These are phyloP conservation scores for Coffea eugenioides DNA, from an alignment of 257 asterid genomes.

Conservation along the genomic window DNA sequence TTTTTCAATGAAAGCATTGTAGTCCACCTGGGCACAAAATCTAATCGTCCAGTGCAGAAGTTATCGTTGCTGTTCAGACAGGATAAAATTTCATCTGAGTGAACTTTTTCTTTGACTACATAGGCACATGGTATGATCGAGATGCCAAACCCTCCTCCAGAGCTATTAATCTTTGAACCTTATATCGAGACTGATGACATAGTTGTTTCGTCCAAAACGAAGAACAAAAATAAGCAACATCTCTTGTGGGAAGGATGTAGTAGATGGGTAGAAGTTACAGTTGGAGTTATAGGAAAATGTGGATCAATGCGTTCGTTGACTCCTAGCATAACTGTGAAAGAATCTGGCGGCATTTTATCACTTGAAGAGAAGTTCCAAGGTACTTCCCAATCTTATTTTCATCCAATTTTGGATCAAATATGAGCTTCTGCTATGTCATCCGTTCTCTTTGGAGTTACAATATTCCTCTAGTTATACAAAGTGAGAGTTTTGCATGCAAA, in stretches of 20 bases:
- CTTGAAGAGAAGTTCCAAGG: conserved; percentile 95
- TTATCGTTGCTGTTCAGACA: too few species aligned
- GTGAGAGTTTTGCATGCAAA: neutral
- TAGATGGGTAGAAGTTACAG: conserved; percentile 93
- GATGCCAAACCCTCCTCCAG: conserved; percentile 86
- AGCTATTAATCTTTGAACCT: conserved; percentile 77
- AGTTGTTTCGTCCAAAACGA: conserved; percentile 46
- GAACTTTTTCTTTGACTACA: neutral
- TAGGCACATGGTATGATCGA: conserved; percentile 82
- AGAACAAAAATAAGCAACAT: conserved; percentile 41
- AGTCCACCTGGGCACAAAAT: too few species aligned
- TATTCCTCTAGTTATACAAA: neutral
- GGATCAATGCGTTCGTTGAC: conserved; percentile 79
- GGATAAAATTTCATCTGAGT: too few species aligned
- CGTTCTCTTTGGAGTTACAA: neutral
- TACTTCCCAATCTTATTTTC: conserved; percentile 18
- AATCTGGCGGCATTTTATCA: conserved; percentile 79
- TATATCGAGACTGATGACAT: conserved; percentile 83
- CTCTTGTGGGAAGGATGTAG: conserved; percentile 76
- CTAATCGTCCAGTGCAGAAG: too few species aligned
- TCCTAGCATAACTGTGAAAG: conserved; percentile 90
- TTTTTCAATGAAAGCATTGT: neutral
- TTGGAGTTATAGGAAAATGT: conserved; percentile 72
- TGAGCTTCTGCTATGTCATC: neutral
- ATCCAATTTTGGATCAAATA: neutral